Conservation (phyloP, 2,329 filamentous ascomycete species). For the Colletotrichum brevisporum region DNA sequence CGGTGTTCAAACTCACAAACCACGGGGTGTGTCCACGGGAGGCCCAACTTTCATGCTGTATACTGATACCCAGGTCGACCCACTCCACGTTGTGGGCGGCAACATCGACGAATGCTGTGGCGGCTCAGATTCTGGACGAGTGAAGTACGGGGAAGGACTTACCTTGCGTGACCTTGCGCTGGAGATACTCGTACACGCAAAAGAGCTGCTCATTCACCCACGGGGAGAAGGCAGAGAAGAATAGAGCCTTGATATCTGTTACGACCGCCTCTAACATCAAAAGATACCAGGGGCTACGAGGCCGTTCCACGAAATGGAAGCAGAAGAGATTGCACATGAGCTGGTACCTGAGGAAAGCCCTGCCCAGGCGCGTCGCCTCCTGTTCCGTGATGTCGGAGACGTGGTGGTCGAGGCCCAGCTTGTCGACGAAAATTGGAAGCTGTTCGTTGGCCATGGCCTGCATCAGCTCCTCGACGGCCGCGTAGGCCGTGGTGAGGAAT, state of each 20-base stretch:
- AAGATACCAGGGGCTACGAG: not conserved
- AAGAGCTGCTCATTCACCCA: constrained; percentile 22
- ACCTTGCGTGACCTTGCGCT: constrained; percentile 3
- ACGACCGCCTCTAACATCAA: too few relatives aligned
- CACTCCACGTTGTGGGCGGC: constrained; percentile 20
- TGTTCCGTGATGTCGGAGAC: not conserved
- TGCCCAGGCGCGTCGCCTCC: constrained; percentile 3
- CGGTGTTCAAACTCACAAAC: not conserved
- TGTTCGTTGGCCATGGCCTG: not conserved
- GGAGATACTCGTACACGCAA: constrained; percentile 3
- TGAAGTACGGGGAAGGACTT: not conserved
- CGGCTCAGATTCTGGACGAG: not conserved
- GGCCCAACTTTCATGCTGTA: too few relatives aligned
- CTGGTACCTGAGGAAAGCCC: constrained; percentile 12
- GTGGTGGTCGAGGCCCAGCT: constrained; percentile 1
- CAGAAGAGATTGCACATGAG: constrained; percentile 22
- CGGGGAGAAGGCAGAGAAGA: constrained; percentile 15
- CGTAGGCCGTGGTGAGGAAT: not conserved
- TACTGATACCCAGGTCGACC: not conserved
- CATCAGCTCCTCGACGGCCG: not conserved
- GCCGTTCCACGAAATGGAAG: not conserved
- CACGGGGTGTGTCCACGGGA: not conserved
- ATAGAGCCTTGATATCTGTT: not conserved
- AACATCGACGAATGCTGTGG: constrained; percentile 7
- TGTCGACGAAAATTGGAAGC: not conserved